Base-by-base conservation (phyloP, 1,284 basidiomycete genomes). In the Puccinia polysora region DNA sequence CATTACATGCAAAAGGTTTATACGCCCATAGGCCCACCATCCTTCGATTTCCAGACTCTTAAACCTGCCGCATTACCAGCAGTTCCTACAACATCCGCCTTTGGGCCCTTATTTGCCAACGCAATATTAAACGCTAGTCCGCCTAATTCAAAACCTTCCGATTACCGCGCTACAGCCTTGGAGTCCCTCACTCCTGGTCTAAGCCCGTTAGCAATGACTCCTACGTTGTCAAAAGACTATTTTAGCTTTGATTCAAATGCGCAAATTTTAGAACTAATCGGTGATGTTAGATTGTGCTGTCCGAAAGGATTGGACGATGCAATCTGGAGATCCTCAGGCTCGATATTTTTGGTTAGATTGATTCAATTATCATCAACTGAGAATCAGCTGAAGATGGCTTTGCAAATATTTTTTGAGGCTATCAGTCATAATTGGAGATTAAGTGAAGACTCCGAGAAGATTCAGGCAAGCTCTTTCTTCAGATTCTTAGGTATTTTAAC, bases 311-410 rank as follows among this genome's bases (percentile, higher is more conserved):
- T 95, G 43, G 92, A 96, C 79, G 83, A 85, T 73, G 85, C 88
- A 0, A 80, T 96, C 65, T 90, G 89, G 86, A 86, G 86, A 75
- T 85, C 91, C 56, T 93, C 92, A 0, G 93, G 94, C 1, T 86
- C 88, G 1, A 85, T 87, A 2, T 83, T 94, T 23, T 82, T 87
- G 0, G 80, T 97, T 75, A 84, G 86, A 73, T 80, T 97, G 67
- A 84, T 97, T 43, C 88, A 91, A 77, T 81, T 90, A n/a, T 87
- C 90, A 2, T 83, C 84, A 84, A 89, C 85, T 0, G 79, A 86
- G 0, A 87, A 88, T 74, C 88, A 92, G 76, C 79, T 96, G 2
- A 87, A 86, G 0, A 82, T 86, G 32, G 84, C 89, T 0, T 80
- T 95, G 15, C 82, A 85, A 3, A 85, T 96, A 25, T 81, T 96